Percentiles rank a stretch among this genome's conserved stretches.
phyloP scores from a whole-genome alignment of 2,329 filamentous ascomycete genomes.

The Ustulina deusta region DNA sequence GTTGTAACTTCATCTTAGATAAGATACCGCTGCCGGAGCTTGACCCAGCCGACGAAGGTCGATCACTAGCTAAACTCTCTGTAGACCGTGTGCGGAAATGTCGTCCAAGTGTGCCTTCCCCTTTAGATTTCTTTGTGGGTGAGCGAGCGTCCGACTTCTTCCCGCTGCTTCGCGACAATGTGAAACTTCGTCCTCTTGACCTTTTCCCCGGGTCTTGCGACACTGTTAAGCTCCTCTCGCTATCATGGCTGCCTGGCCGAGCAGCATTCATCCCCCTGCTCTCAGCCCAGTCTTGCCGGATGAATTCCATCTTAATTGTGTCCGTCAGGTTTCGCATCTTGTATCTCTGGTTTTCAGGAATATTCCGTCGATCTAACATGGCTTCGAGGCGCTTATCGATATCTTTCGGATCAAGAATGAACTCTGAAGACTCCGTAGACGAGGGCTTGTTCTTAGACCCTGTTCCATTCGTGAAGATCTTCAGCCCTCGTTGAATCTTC shows the following conservation, averaged over 20 bases:
- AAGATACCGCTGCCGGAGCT: constrained; percentile 69
- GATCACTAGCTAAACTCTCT: constrained; percentile 74
- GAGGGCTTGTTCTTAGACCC: constrained; percentile 56
- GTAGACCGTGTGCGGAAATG: constrained; percentile 79
- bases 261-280: constrained; percentile 65
- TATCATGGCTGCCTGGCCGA: constrained; percentile 59
- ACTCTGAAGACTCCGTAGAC: constrained; percentile 61
- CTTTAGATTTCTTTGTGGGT: constrained; percentile 79
- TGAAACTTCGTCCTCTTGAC: constrained; percentile 81
- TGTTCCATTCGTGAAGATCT: constrained; percentile 55
- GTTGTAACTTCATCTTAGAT: constrained; percentile 78
- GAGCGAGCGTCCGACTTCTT: constrained; percentile 72
- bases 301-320: constrained; percentile 95
- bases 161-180: constrained; percentile 70
- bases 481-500: constrained; percentile 58
- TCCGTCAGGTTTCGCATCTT: constrained; percentile 92
- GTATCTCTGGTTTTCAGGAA: constrained; percentile 91
- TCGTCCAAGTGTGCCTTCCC: constrained; percentile 71
- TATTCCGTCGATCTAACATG: constrained; percentile 86
- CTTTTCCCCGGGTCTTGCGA: constrained; percentile 59
- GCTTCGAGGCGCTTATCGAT: constrained; percentile 70
- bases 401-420: constrained; percentile 63
- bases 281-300: constrained; percentile 86
- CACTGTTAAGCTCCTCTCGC: constrained; percentile 55
- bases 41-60: constrained; percentile 65